These are phyloP conservation scores for Dendrothele bispora DNA, from an alignment of 768 basidiomycete genomes.

Conservation along the genomic window DNA sequence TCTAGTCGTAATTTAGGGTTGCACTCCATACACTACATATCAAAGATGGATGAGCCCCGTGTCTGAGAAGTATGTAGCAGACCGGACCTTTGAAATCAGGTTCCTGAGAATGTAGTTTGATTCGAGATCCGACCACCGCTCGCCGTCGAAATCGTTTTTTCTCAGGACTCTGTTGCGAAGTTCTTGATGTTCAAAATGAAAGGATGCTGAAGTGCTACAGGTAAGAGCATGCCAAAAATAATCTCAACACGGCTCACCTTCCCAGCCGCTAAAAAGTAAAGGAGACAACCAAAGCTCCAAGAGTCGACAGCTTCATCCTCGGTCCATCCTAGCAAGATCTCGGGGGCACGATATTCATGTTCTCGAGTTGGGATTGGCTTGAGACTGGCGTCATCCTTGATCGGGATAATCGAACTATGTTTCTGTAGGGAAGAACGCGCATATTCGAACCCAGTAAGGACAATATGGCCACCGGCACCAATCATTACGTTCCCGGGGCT, in stretches of 20 bases:
- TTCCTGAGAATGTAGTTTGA: conserved; percentile 15
- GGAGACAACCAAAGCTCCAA: conserved; percentile 57
- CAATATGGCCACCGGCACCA: conserved; percentile 43
- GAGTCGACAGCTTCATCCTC: conserved; percentile 53
- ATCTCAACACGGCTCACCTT: conserved; percentile 29
- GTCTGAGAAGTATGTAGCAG: not conserved
- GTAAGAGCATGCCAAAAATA: not conserved
- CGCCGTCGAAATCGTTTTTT: conserved; percentile 7
- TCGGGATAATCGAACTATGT: too few species aligned
- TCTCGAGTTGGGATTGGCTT: conserved; percentile 6
- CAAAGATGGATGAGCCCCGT: not conserved
- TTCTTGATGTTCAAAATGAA: conserved; percentile 20
- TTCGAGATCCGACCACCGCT: not conserved
- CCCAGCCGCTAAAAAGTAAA: conserved; percentile 51
- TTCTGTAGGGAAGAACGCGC: conserved; percentile 26
- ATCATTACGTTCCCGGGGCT: conserved; percentile 46
- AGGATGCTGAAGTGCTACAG: conserved; percentile 35
- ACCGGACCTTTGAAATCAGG: conserved; percentile 45
- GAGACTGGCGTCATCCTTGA: conserved; percentile 11
- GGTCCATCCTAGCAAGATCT: conserved; percentile 54
- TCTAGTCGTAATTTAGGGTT: conserved; percentile 49
- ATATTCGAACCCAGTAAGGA: conserved; percentile 42
- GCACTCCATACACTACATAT: conserved; percentile 51
- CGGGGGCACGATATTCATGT: conserved; percentile 47
- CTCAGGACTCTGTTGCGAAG: not conserved